phyloP scores from a whole-genome alignment of 2,329 filamentous ascomycete genomes.

The Fusarium nematophilum region DNA sequence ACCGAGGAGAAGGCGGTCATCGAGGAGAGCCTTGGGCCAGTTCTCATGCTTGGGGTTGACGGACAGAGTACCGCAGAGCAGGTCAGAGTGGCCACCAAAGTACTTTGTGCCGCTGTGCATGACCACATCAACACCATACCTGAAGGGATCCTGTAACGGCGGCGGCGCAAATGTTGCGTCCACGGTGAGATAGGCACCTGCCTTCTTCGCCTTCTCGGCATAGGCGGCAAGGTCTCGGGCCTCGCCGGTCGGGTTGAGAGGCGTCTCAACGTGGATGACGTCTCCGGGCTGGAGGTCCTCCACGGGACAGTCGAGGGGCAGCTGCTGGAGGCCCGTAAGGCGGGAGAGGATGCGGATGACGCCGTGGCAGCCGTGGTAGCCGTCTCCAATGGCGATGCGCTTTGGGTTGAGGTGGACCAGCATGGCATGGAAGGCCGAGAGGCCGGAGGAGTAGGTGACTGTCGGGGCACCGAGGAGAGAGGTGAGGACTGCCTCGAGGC shows the following conservation, averaged over 20 bases:
- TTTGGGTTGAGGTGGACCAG: slow-evolving; percentile 86
- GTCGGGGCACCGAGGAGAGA: slow-evolving; percentile 76
- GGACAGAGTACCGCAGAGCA: slow-evolving; percentile 87
- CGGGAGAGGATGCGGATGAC: slow-evolving; percentile 80
- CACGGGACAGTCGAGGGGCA: slow-evolving; percentile 76
- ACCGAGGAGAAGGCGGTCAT: slow-evolving; percentile 82
- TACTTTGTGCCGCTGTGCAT: slow-evolving; percentile 98
- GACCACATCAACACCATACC: slow-evolving; percentile 82
- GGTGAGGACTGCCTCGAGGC: slow-evolving; percentile 85
- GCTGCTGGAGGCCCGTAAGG: slow-evolving; percentile 78
- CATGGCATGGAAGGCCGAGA: slow-evolving; percentile 89
- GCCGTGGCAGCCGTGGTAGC: slow-evolving; percentile 95
- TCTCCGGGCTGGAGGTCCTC: slow-evolving; percentile 80
- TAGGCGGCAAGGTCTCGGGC: slow-evolving; percentile 79
- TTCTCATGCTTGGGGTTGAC: slow-evolving; percentile 65
- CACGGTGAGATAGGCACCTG: slow-evolving; percentile 82
- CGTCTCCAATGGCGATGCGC: slow-evolving; percentile 82
- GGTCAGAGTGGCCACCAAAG: slow-evolving; percentile 92
- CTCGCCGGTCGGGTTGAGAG: slow-evolving; percentile 89
- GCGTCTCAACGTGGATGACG: slow-evolving; percentile 91
- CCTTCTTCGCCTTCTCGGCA: slow-evolving; percentile 75
- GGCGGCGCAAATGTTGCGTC: slow-evolving; percentile 96
- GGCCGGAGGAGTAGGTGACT: slow-evolving; percentile 84
- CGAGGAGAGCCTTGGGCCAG: slow-evolving; percentile 70
- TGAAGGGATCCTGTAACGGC: slow-evolving; percentile 86